Conservation (phyloP, 345 rosid species). For the Hibiscus syriacus region DNA sequence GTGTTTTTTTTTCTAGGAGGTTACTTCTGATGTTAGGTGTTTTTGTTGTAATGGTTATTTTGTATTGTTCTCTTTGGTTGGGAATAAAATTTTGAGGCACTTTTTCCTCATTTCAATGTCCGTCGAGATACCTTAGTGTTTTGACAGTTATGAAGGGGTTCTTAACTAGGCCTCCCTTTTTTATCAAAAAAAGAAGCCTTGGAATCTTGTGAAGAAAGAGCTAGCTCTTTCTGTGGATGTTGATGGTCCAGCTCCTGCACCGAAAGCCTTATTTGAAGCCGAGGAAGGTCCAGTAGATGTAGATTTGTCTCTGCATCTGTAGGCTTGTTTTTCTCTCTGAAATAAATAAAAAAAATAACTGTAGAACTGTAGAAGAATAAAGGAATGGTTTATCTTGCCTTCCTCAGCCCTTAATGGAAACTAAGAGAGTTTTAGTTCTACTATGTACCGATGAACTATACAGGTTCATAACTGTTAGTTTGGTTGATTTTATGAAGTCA, state of each 20-base stretch:
- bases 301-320: constrained; percentile 11
- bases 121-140: too few species aligned
- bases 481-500: too few species aligned
- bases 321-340: not conserved
- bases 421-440: not conserved
- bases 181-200: too few species aligned
- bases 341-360: not conserved
- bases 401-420: not conserved
- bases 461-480: too few species aligned
- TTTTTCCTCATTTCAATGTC: too few species aligned
- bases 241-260: not conserved
- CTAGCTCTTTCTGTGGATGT: not conserved
- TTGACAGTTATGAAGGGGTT: too few species aligned
- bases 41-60: too few species aligned
- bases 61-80: too few species aligned
- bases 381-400: not conserved
- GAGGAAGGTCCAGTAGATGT: not conserved
- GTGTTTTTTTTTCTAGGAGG: too few species aligned
- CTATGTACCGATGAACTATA: not conserved
- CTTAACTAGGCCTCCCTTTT: too few species aligned
- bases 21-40: too few species aligned
- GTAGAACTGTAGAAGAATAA: not conserved
- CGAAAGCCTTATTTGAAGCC: not conserved
- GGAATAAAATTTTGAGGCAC: too few species aligned
- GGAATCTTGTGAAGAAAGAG: not conserved